Evolutionary conservation across 139 green algal species (phyloP).

Genomic region (Coccomyxa sp.): DNA sequence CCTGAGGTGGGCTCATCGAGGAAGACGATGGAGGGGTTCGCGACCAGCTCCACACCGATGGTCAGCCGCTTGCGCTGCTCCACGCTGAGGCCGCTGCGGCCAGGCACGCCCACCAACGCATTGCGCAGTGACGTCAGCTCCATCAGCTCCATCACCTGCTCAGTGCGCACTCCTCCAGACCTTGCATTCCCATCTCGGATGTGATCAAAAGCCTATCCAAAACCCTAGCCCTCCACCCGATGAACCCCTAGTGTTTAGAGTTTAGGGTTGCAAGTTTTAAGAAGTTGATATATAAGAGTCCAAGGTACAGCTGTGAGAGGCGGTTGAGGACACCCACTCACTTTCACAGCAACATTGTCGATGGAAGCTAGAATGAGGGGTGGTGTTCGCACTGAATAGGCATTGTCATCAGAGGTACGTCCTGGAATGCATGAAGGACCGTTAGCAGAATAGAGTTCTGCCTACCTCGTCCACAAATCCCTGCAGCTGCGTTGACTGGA

Average conservation of each 20-base stretch:
- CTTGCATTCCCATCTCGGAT: neutral
- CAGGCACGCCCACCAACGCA: slow-evolving; percentile 36
- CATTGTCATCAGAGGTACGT: too few species aligned
- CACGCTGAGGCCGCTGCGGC: slow-evolving; percentile 27
- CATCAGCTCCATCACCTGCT: slow-evolving; percentile 51
- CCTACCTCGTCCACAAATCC: slow-evolving; percentile 27
- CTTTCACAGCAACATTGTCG: too few species aligned
- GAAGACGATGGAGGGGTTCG: slow-evolving; percentile 48
- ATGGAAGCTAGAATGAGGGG: neutral
- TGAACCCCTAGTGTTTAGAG: too few species aligned
- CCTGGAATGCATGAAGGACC: too few species aligned
- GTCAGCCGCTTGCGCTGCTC: slow-evolving; percentile 72
- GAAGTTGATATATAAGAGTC: too few species aligned
- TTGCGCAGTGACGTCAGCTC: slow-evolving; percentile 31
- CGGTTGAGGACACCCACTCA: too few species aligned
- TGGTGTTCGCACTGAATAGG: neutral
- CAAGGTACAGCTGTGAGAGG: too few species aligned
- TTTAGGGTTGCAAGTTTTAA: too few species aligned
- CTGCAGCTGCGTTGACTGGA: neutral
- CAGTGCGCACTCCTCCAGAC: neutral
- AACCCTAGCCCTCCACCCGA: too few species aligned
- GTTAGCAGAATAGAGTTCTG: too few species aligned
- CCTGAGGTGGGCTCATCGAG: slow-evolving; percentile 4
- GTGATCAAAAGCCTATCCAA: too few species aligned
- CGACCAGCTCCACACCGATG: slow-evolving; percentile 74